Evolutionary conservation across 371 early-diverging fungal species (phyloP).

Genomic region (Mucor racemosus): DNA sequence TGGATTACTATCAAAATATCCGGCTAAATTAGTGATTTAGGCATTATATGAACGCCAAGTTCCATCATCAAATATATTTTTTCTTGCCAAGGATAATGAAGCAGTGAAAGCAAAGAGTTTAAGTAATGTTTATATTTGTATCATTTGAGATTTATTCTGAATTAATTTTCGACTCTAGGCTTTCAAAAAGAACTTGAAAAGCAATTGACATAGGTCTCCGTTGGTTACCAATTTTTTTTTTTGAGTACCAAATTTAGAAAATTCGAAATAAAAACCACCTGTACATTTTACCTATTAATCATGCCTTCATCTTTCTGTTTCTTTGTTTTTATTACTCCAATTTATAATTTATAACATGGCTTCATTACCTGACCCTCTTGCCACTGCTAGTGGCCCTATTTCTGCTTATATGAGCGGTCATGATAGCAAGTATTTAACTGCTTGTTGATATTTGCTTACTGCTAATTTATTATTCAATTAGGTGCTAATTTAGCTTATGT

Average conservation of each 20-base stretch:
- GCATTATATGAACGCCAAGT: constrained; percentile 33
- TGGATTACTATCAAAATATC: neutral
- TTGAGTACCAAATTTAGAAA: constrained; percentile 1
- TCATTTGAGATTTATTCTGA: neutral
- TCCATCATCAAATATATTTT: constrained; percentile 37
- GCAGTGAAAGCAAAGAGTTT: constrained; percentile 19
- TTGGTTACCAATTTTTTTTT: neutral
- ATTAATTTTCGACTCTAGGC: neutral
- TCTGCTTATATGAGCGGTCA: constrained; percentile 58
- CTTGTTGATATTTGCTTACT: no score
- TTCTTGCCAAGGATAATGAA: constrained; percentile 29
- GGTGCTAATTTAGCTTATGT: constrained; percentile 53
- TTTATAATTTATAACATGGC: neutral
- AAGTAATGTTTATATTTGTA: constrained; percentile 9
- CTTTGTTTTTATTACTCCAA: neutral
- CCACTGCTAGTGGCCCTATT: constrained; percentile 45
- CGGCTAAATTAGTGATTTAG: neutral
- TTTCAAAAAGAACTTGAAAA: constrained; percentile 21
- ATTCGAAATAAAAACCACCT: constrained; percentile 4
- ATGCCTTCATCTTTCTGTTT: neutral
- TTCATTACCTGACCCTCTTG: constrained; percentile 42
- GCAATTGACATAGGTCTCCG: neutral
- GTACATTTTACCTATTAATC: neutral
- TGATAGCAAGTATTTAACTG: constrained; percentile 25
- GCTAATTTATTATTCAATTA: constrained; percentile 3